These are phyloP conservation scores for Xylariales sp. DNA, from an alignment of 2,329 filamentous ascomycete genomes.

Conservation along the genomic window DNA sequence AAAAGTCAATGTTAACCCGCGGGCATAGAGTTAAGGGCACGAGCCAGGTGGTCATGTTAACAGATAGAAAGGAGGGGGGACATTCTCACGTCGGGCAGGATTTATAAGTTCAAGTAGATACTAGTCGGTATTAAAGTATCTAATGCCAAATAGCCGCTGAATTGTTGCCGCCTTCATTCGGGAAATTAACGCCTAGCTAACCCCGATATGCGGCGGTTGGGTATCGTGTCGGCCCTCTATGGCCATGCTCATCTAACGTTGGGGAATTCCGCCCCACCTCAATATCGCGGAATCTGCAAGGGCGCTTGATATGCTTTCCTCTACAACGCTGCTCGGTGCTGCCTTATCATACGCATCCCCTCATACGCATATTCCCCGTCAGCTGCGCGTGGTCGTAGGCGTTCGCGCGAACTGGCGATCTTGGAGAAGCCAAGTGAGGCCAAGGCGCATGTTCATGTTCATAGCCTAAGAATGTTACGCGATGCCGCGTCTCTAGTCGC, in stretches of 20 bases:
- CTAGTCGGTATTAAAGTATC: not conserved
- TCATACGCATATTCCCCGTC: not conserved
- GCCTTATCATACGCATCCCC: not conserved
- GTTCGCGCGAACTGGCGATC: not conserved
- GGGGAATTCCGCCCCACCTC: not conserved
- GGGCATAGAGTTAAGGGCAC: not conserved
- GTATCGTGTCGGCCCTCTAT: not conserved
- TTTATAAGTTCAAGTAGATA: not conserved
- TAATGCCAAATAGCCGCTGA: not conserved
- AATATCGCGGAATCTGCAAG: not conserved
- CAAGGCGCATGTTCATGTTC: not conserved
- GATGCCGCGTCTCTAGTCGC: too few relatives aligned
- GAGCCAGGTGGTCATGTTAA: not conserved
- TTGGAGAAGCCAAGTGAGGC: not conserved
- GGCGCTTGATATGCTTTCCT: not conserved
- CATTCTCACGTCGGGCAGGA: not conserved
- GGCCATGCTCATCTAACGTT: not conserved
- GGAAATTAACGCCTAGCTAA: not conserved
- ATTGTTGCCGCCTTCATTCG: not conserved
- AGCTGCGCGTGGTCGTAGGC: not conserved
- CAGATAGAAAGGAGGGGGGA: not conserved
- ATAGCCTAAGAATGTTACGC: too few relatives aligned
- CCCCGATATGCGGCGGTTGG: not conserved
- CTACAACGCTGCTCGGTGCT: not conserved
- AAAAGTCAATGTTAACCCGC: constrained; percentile 7